Conservation (phyloP, 352 stramenopile genomes). For the Pythium guiyangense region DNA sequence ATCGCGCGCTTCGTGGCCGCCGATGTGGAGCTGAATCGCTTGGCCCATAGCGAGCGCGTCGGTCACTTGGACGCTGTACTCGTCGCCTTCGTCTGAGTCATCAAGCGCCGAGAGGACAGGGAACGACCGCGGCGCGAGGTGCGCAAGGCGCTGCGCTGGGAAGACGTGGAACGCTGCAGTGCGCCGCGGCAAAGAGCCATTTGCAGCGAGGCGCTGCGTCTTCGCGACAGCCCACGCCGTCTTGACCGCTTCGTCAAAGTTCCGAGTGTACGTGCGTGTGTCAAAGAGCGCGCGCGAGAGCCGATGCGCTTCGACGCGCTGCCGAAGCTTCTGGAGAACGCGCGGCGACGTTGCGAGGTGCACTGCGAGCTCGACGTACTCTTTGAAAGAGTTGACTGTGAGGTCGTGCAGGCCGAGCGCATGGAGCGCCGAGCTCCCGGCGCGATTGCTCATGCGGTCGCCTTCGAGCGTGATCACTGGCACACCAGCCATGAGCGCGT, state of each 20-base stretch:
- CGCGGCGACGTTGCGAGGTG: conserved; percentile 28
- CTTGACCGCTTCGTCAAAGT: conserved; percentile 45
- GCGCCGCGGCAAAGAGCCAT: not conserved
- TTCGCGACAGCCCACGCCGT: conserved; percentile 34
- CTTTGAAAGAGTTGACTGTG: conserved; percentile 64
- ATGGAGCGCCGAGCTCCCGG: conserved; percentile 47
- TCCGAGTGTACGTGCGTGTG: conserved; percentile 40
- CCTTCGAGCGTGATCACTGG: conserved; percentile 70
- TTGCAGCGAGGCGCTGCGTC: conserved; percentile 10
- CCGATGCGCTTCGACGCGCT: conserved; percentile 34
- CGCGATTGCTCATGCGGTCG: conserved; percentile 64
- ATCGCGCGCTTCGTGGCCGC: conserved; percentile 28
- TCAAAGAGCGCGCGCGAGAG: conserved; percentile 60
- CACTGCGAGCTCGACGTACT: conserved; percentile 78
- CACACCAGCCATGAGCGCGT: conserved; percentile 74
- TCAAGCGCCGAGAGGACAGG: conserved; percentile 29
- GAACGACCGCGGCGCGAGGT: conserved; percentile 25
- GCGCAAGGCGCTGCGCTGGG: conserved; percentile 10
- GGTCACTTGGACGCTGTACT: conserved; percentile 33
- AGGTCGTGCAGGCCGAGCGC: conserved; percentile 47
- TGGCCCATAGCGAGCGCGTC: conserved; percentile 20
- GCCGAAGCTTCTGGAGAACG: conserved; percentile 15
- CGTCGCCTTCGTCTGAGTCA: conserved; percentile 26
- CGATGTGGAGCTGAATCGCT: conserved; percentile 59
- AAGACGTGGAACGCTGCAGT: conserved; percentile 35